Conservation (phyloP, 805 yeast species). For the Barnettozyma sucrosica region DNA sequence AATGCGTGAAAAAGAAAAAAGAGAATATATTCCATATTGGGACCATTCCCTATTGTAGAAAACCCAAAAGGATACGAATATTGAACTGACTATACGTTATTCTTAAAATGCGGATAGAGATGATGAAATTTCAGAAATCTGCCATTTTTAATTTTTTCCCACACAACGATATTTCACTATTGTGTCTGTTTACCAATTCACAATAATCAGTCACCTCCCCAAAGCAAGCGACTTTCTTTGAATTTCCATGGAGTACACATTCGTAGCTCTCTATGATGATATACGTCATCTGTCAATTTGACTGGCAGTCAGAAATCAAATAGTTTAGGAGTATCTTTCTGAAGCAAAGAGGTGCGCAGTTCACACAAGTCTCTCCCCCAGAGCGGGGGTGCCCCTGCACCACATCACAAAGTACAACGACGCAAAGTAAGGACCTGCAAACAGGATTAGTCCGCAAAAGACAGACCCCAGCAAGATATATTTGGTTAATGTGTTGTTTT, state of each 20-base stretch:
- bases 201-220: too few relatives aligned
- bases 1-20: background rate
- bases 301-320: background rate
- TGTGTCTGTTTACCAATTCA: too few relatives aligned
- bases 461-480: conserved; percentile 2
- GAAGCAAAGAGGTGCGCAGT: conserved; percentile 2
- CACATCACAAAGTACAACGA: background rate
- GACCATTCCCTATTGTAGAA: background rate
- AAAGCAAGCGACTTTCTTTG: too few relatives aligned
- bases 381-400: conserved; percentile 3
- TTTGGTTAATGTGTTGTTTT: conserved; percentile 2
- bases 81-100: background rate
- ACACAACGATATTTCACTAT: too few relatives aligned
- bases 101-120: background rate
- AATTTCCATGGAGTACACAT: too few relatives aligned
- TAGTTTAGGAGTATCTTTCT: conserved; percentile 1
- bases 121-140: background rate
- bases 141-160: background rate
- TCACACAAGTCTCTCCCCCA: conserved; percentile 2
- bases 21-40: conserved; percentile 1
- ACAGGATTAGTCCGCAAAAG: conserved; percentile 1
- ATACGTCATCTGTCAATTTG: too few relatives aligned
- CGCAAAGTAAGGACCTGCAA: conserved; percentile 2
- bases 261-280: too few relatives aligned
- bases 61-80: background rate